Evolutionary conservation across 805 yeast species (phyloP), one percentile per base, ranked within the genome.

Genomic region (Candida takata): DNA sequence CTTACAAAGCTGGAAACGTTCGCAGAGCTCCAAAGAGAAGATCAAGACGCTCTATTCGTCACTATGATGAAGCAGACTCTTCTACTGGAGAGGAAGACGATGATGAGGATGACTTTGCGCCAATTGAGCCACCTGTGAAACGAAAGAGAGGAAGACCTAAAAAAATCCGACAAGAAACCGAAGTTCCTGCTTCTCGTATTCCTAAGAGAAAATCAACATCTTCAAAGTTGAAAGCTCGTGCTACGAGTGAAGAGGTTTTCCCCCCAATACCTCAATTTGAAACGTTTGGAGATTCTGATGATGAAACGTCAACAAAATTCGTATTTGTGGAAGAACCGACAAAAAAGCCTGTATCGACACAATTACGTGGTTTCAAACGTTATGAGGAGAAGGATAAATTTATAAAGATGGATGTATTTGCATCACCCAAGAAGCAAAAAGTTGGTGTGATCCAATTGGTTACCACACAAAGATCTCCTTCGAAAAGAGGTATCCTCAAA

Each of bases 401-500:
- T 1, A 26, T 43, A 2, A 28, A 31, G 9, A n/a, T 48, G 33
- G 53, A 48, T 10, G 48, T 54, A 1, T 59, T 59, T 33, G 34
- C 45, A 2, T 48, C 58, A 19, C 61, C 62, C 1, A 51, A 54
- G 25, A 54, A 47, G 34, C 51, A 43, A 21, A 49, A 47, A 29
- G 33, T 26, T 13, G 62, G 62, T n/a, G 31, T 49, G 2, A 28
- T 56, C 10, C 43, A 44, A 31, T 27, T 50, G 14, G 34, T 38
- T 6, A 18, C 46, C 19, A 13, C 47, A 3, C 25, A 24, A 17
- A 31, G 33, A 13, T 45, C 58, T 12, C 54, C 73, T 1, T 51
- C 54, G 8, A 63, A 55, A 34, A 48, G 64, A 38, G 67, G 69
- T 11, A 38, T 57, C 4, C 14, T 44, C 3, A 42, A 41, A 13